phyloP scores from a whole-genome alignment of 306 rosid genomes.

The Oxytropis ochrocephala region DNA sequence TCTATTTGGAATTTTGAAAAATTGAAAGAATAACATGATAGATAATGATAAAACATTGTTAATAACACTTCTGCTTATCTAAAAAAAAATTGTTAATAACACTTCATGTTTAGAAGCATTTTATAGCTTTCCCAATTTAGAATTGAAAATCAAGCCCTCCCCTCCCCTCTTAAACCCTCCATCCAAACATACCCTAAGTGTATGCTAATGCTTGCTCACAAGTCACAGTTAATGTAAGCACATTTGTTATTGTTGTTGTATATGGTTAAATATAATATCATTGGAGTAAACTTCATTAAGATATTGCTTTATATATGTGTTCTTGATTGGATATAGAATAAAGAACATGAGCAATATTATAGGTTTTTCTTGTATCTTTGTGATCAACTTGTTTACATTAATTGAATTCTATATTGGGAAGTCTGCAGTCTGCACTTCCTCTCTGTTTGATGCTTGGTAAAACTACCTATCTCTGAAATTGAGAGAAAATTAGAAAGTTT shows the following conservation, averaged over 20 bases:
- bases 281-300: not conserved
- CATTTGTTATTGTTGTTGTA: not conserved
- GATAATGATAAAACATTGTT: no score
- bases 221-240: not conserved
- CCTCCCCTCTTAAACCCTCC: no score
- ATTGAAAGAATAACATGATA: no score
- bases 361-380: not conserved
- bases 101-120: no score
- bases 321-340: not conserved
- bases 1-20: no score
- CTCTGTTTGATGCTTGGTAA: not conserved
- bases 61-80: no score
- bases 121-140: no score
- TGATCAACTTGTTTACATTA: not conserved
- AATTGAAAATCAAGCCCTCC: no score
- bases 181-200: no score
- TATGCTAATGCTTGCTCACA: not conserved
- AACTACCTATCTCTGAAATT: not conserved
- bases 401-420: not conserved
- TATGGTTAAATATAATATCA: not conserved
- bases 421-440: not conserved
- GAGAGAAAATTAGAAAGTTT: not conserved
- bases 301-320: not conserved
- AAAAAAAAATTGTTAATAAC: no score
- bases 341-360: no score